Conservation (phyloP, 2,329 filamentous ascomycete species). For the Stachybotrys chartarum region DNA sequence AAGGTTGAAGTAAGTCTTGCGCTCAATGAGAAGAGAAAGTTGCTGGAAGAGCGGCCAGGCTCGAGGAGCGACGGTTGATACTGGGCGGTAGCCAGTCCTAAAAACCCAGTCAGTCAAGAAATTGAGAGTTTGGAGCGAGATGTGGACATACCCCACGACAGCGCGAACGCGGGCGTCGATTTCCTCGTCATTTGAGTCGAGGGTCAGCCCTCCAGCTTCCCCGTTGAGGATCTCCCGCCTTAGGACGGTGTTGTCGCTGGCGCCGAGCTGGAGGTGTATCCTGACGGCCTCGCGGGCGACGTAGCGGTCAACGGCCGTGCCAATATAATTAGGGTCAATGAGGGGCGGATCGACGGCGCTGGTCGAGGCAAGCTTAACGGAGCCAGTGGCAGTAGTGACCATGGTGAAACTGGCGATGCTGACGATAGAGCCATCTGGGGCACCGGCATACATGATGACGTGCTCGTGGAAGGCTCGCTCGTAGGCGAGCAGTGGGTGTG, state of each 20-base stretch:
- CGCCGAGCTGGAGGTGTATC: constrained; percentile 12
- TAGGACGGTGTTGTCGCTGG: constrained; percentile 7
- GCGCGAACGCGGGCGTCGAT: constrained; percentile 16
- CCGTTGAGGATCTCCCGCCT: constrained; percentile 15
- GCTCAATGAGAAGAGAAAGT: no score
- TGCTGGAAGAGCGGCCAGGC: no score
- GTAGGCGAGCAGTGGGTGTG: constrained; percentile 1
- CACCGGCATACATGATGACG: constrained; percentile 11
- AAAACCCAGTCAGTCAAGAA: neutral
- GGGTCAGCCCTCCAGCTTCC: constrained; percentile 9
- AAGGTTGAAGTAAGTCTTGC: no score
- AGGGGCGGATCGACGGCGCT: constrained; percentile 10
- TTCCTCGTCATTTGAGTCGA: constrained; percentile 16
- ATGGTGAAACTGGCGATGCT: constrained; percentile 12
- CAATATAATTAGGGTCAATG: constrained; percentile 22
- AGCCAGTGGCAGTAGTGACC: constrained; percentile 18
- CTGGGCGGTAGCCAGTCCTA: constrained; percentile 19
- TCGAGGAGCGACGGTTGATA: no score
- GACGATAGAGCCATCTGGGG: constrained; percentile 12
- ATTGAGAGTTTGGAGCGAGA: neutral
- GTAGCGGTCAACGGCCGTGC: constrained; percentile 21
- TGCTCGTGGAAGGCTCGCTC: constrained; percentile 11
- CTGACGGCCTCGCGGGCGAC: constrained; percentile 17
- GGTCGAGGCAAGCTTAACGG: constrained; percentile 12
- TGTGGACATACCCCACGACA: constrained; percentile 2